Base-by-base conservation (phyloP, 73 alveolate species). In the Tetrahymena thermophila region DNA sequence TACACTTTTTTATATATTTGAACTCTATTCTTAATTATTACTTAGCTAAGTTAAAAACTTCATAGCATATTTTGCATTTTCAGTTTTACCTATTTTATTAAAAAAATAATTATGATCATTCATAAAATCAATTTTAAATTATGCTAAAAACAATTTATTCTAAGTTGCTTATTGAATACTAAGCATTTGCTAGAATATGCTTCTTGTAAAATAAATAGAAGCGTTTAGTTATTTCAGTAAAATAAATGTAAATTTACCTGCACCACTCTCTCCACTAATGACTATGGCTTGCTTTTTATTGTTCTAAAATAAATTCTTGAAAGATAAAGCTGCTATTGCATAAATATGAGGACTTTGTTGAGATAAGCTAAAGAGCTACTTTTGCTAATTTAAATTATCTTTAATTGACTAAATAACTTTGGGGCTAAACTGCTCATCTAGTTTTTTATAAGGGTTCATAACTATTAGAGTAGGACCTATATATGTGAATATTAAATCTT, bases 211-310 rank as follows among this genome's bases (percentile, higher is more conserved):
- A 28, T 31, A 71, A 28, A 71, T 10, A 34, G 35, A 71, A 71
- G 6, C 5, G 35, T 8, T 34, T 71, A n/a, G 23, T 71, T 23
- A 19, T 21, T 71, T 19, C 3, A 28, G 35, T 71, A 28, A 71
- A 71, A 71, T 98, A 3, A 99, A 98, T 58, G 98, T 99, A 9
- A 99, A 98, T 96, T 99, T 99, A 28, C 99, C 99, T 34, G 99
- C 99, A 42, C 99, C 99, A 40, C 99, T 97, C 96, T 99, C 99
- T 2, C 99, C 99, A 71, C 99, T 96, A 85, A 99, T 99, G 93
- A 99, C 99, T 85, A 99, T 98, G 35, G 99, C 99, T 89, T 98
- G 56, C 84, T 98, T 98, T 85, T 96, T 94, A 43, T 97, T 57
- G 94, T 96, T 98, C 93, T 98, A 98, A 93, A 97, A 95, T 97